A percentile compares a stretch with the other conserved stretches of the same genome.
These are phyloP conservation scores for Cucumis cinereus DNA, from an alignment of 306 rosid species.

Conservation along the genomic window DNA sequence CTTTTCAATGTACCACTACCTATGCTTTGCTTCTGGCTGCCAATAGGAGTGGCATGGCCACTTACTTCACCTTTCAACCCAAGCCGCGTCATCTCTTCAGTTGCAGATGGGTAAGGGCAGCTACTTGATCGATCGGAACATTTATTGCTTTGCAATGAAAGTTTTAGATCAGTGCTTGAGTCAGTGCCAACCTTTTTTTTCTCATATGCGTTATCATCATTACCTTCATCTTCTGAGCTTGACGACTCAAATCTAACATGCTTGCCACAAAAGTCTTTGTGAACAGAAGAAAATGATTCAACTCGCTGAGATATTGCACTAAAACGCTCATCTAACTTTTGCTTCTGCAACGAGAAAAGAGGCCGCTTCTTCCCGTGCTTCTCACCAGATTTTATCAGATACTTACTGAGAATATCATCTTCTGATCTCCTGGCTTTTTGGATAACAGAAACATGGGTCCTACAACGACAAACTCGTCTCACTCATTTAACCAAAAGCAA, in stretches of 20 bases:
- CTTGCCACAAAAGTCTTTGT: slow-evolving; percentile 46
- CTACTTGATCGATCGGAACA: slow-evolving; percentile 46
- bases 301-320: slow-evolving; percentile 59
- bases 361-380: slow-evolving; percentile 22
- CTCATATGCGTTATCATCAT: slow-evolving; percentile 24
- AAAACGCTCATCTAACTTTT: slow-evolving; percentile 49
- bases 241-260: slow-evolving; percentile 55
- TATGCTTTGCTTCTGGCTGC: slow-evolving; percentile 17
- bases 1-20: slow-evolving; percentile 24
- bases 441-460: slow-evolving; percentile 44
- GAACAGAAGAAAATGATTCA: slow-evolving; percentile 48
- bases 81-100: slow-evolving; percentile 70
- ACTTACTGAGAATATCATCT: slow-evolving; percentile 18
- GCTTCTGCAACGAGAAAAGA: slow-evolving; percentile 31
- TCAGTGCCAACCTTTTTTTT: slow-evolving; percentile 21
- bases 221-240: slow-evolving; percentile 51
- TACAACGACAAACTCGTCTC: slow-evolving; percentile 12
- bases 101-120: slow-evolving; percentile 85
- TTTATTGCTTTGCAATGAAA: slow-evolving; percentile 26
- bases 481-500: not conserved
- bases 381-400: slow-evolving; percentile 9
- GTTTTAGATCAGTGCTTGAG: slow-evolving; percentile 12
- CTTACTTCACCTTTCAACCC: slow-evolving; percentile 31
- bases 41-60: slow-evolving; percentile 19
- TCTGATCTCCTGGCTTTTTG: slow-evolving; percentile 37